A percentile compares a stretch with the other conserved stretches of the same genome.
Conservation (phyloP, 2,329 filamentous ascomycete species). For the Xylaria sp. region DNA sequence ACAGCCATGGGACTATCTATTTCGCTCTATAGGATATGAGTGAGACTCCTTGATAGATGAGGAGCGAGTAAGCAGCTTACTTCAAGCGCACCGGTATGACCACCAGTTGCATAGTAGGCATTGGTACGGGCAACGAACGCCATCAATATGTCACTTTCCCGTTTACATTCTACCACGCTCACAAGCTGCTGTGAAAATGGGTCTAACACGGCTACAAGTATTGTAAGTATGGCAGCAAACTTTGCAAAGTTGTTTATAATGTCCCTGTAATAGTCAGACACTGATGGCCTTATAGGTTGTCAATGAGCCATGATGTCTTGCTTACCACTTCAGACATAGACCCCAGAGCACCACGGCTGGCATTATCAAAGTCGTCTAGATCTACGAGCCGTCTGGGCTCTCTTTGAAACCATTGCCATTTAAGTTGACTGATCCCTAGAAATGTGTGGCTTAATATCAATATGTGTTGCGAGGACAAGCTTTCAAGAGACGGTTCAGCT, state of each 20-base stretch:
- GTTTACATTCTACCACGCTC: not conserved
- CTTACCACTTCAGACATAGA: not conserved
- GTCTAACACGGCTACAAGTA: not conserved
- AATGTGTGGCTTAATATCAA: no score
- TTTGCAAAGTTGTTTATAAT: not conserved
- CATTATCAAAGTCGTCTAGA: conserved; percentile 6
- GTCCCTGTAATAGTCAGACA: not conserved
- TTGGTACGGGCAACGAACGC: not conserved
- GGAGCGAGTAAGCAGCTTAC: not conserved
- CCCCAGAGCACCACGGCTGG: conserved; percentile 13
- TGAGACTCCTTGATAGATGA: not conserved
- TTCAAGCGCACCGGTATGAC: not conserved
- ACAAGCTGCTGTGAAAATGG: not conserved
- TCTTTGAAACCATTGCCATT: conserved; percentile 15
- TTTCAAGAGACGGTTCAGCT: no score
- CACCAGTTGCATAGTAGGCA: not conserved
- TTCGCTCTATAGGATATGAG: not conserved
- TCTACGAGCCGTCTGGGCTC: not conserved
- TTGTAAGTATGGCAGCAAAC: not conserved
- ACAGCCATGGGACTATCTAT: conserved; percentile 6
- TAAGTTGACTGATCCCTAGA: conserved; percentile 8
- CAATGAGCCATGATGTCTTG: not conserved
- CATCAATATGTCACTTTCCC: not conserved
- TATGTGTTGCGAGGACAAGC: no score
- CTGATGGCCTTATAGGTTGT: not conserved